Base-by-base conservation (phyloP, 208 protist species). In the Acanthamoeba royreba region DNA sequence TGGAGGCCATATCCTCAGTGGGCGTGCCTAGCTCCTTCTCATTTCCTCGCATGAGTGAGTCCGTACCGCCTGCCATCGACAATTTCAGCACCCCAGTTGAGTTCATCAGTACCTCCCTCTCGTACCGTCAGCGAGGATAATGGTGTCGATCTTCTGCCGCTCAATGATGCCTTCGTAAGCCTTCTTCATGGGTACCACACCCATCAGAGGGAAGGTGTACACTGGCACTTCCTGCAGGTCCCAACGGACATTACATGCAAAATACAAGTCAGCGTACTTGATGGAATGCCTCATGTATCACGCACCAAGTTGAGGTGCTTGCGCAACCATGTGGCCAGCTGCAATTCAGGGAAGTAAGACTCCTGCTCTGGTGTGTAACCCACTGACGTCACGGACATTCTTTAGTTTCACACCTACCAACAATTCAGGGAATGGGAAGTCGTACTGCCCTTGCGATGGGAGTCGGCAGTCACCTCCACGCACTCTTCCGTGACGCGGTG, bases 381-480 rank as follows among this genome's bases (percentile, higher is more conserved):
- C n/a, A n/a, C n/a, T n/a, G n/a, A n/a, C n/a, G n/a, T n/a, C n/a
- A n/a, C n/a, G n/a, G n/a, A n/a, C n/a, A n/a, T n/a, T n/a, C n/a
- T n/a, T n/a, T n/a, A n/a, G n/a, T n/a, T n/a, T n/a, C n/a, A n/a
- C n/a, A n/a, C n/a, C n/a, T n/a, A n/a, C n/a, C n/a, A n/a, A n/a
- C n/a, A n/a, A n/a, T n/a, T n/a, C n/a, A n/a, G n/a, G n/a, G n/a
- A n/a, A n/a, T 61, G 92, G 94, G 81, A 92, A 92, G 33, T 94
- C 94, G 58, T 96, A 95, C 92, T 95, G 74, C 35, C 58, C 83
- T 61, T 94, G 72, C 31, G 77, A 93, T 47, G 90, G 88, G 49
- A 55, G 49, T 55, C 49, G 49, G 49, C 49, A 19, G 49, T 55
- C 49, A 55, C 49, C 19, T 55, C 49, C 9, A 55, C 49, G 49